These are phyloP conservation scores for Pontederia crassipes DNA, from an alignment of 176 grass and related monocot genomes.

Conservation along the genomic window DNA sequence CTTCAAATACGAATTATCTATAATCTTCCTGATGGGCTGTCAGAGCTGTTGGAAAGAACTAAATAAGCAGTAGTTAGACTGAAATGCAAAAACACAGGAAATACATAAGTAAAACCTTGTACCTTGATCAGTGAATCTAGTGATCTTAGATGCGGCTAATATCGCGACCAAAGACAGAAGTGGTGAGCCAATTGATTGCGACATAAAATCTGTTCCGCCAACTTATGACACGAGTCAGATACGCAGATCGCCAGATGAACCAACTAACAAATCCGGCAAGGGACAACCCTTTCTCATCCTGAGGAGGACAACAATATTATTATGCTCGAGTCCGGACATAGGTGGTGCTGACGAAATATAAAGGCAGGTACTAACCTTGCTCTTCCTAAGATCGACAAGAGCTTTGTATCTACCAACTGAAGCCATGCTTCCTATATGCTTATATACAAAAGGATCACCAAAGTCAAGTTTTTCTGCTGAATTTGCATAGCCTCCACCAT, in stretches of 20 bases:
- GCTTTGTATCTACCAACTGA: slow-evolving; percentile 96
- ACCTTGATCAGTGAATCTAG: too few species aligned
- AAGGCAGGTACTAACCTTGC: slow-evolving; percentile 43
- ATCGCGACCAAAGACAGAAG: slow-evolving; percentile 77
- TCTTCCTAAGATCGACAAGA: slow-evolving; percentile 86
- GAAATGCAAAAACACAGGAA: too few species aligned
- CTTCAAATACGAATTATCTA: too few species aligned
- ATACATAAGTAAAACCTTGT: too few species aligned
- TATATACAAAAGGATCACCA: slow-evolving; percentile 76
- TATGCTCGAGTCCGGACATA: neutral
- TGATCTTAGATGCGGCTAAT: slow-evolving; percentile 65
- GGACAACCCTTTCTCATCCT: slow-evolving; percentile 46
- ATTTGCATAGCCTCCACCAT: slow-evolving; percentile 71
- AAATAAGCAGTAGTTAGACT: too few species aligned
- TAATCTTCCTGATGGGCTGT: too few species aligned
- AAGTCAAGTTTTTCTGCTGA: slow-evolving; percentile 30
- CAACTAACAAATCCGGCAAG: slow-evolving; percentile 23
- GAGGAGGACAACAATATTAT: neutral
- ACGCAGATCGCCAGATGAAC: slow-evolving; percentile 23
- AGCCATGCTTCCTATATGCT: slow-evolving; percentile 94
- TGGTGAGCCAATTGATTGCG: slow-evolving; percentile 88
- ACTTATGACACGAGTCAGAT: slow-evolving; percentile 20
- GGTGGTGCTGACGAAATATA: neutral
- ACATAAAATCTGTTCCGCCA: slow-evolving; percentile 29
- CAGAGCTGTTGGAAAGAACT: too few species aligned